Evolutionary conservation across 2,329 filamentous ascomycete genomes (phyloP).

Genomic region (Coniochaeta sp.): DNA sequence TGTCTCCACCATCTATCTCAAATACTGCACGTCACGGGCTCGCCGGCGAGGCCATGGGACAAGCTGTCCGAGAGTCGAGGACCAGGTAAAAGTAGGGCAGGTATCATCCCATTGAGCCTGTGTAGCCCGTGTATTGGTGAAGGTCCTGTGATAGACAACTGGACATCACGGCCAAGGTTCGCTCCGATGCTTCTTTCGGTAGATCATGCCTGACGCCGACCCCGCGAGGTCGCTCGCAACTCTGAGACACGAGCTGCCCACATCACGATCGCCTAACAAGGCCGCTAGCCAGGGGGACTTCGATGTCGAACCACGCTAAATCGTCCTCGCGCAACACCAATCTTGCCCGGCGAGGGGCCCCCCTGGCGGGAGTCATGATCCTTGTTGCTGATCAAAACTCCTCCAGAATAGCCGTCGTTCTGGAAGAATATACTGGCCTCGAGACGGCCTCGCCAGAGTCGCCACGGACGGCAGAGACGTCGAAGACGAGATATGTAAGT

Average conservation of each 20-base stretch:
- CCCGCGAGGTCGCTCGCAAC: neutral
- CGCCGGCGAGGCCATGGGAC: neutral
- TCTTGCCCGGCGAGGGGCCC: neutral
- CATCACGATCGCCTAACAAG: slow-evolving; percentile 2
- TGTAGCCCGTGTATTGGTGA: slow-evolving; percentile 2
- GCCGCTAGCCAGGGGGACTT: neutral
- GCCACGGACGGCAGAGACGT: neutral
- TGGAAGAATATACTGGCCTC: slow-evolving; percentile 11
- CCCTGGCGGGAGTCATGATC: slow-evolving; percentile 7
- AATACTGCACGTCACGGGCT: neutral
- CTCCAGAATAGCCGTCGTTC: slow-evolving; percentile 1
- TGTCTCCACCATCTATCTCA: neutral
- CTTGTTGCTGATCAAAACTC: slow-evolving; percentile 32
- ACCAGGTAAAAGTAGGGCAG: neutral
- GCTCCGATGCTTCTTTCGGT: neutral
- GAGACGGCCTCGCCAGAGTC: neutral
- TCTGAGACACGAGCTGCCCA: slow-evolving; percentile 5
- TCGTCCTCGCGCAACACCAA: neutral
- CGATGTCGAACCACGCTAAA: neutral
- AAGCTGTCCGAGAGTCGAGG: neutral
- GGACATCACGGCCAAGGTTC: neutral
- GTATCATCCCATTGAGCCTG: slow-evolving; percentile 7
- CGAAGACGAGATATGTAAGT: slow-evolving; percentile 14
- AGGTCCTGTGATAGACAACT: neutral
- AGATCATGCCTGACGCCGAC: slow-evolving; percentile 2